These are phyloP conservation scores for Clathrus columnatus DNA, from an alignment of 768 basidiomycete species.

Conservation along the genomic window DNA sequence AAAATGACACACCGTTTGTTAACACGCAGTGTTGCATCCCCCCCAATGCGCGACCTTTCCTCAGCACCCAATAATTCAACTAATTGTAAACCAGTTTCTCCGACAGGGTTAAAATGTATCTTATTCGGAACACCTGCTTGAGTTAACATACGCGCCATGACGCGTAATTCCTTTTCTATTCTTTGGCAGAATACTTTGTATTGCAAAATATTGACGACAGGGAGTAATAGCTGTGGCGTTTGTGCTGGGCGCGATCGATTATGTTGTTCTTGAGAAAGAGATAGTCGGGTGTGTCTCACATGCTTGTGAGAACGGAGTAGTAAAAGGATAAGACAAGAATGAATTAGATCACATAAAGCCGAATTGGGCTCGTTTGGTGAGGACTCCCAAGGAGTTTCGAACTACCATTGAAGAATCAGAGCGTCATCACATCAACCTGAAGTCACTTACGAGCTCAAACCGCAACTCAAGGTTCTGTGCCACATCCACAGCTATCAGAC, in stretches of 20 bases:
- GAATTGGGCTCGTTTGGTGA: slow-evolving; percentile 13
- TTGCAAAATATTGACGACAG: slow-evolving; percentile 71
- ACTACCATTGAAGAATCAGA: slow-evolving; percentile 18
- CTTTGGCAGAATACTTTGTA: slow-evolving; percentile 67
- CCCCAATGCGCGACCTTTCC: slow-evolving; percentile 41
- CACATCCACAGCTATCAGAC: slow-evolving; percentile 68
- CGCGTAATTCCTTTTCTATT: slow-evolving; percentile 48
- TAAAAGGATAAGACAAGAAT: slow-evolving; percentile 53
- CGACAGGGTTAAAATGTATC: slow-evolving; percentile 54
- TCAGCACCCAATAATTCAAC: slow-evolving; percentile 39
- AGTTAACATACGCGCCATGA: slow-evolving; percentile 39
- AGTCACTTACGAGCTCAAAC: slow-evolving; percentile 58
- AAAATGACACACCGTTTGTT: slow-evolving; percentile 44
- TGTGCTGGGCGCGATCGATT: slow-evolving; percentile 19
- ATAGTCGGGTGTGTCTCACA: slow-evolving; percentile 35
- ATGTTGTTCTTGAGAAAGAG: slow-evolving; percentile 10
- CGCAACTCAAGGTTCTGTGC: slow-evolving; percentile 58
- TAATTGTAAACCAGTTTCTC: slow-evolving; percentile 56
- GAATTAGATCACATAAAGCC: slow-evolving; percentile 58
- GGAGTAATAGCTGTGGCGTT: slow-evolving; percentile 49
- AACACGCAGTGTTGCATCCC: slow-evolving; percentile 66
- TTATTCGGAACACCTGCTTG: slow-evolving; percentile 46
- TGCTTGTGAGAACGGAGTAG: slow-evolving; percentile 51
- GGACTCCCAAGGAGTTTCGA: slow-evolving; percentile 15
- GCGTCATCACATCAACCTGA: background rate